These are phyloP conservation scores for Chenopodium quinoa DNA, from an alignment of 148 eudicot genomes.

Conservation along the genomic window DNA sequence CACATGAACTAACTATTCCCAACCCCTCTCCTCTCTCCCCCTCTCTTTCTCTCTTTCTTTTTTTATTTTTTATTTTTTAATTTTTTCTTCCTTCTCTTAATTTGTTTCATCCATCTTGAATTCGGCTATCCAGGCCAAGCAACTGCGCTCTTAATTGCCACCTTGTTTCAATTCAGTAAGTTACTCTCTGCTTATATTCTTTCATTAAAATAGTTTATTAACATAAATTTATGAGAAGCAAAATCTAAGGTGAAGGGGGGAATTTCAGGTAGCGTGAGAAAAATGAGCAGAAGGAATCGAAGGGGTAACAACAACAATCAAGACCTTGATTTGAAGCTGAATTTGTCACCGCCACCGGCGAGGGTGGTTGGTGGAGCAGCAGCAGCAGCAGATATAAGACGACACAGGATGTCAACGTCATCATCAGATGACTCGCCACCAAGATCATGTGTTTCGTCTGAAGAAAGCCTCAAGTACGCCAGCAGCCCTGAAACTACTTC, in stretches of 20 bases:
- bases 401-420: constrained; percentile 8
- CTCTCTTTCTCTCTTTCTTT: neutral
- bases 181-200: too few relatives aligned
- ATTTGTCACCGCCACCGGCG: constrained; percentile 19
- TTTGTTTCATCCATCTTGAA: neutral
- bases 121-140: neutral
- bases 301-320: constrained; percentile 4
- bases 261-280: neutral
- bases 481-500: constrained; percentile 45
- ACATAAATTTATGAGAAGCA: too few relatives aligned
- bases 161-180: too few relatives aligned
- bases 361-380: too few relatives aligned
- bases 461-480: constrained; percentile 40
- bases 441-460: constrained; percentile 46
- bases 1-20: constrained; percentile 34
- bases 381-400: too few relatives aligned
- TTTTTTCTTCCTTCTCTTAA: too few relatives aligned
- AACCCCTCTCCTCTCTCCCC: constrained; percentile 5
- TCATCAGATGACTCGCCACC: constrained; percentile 37
- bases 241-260: neutral
- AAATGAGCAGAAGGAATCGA: constrained; percentile 19
- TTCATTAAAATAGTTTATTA: too few relatives aligned
- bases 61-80: neutral
- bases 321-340: constrained; percentile 42
- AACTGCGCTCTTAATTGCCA: too few relatives aligned